A percentile compares a stretch with the other conserved stretches of the same genome.
Evolutionary conservation across 2,329 filamentous ascomycete species (phyloP).

Genomic region (Ceratocystis huliohia): DNA sequence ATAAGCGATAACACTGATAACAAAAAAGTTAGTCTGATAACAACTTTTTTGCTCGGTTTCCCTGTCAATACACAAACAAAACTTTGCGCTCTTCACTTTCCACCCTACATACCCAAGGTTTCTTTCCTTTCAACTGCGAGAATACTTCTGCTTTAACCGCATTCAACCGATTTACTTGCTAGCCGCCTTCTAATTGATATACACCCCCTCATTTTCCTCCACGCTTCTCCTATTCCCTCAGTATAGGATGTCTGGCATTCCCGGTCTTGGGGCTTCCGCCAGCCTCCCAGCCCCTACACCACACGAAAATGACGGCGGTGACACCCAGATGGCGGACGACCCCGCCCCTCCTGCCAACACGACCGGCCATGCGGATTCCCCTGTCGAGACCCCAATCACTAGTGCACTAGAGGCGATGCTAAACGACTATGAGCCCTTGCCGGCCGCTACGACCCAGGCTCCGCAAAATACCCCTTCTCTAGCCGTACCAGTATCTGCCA

Average conservation of each 20-base stretch:
- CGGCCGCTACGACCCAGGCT: background rate
- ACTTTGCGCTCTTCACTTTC: background rate
- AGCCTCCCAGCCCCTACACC: background rate
- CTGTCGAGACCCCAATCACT: constrained; percentile 13
- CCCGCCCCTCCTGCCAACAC: background rate
- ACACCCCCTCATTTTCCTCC: background rate
- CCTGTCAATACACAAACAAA: constrained; percentile 9
- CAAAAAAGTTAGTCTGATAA: constrained; percentile 2
- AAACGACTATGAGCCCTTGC: constrained; percentile 17
- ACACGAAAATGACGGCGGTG: background rate
- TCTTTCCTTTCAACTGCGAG: background rate
- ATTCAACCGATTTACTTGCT: background rate
- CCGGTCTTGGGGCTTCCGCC: constrained; percentile 14
- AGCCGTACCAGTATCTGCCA: background rate
- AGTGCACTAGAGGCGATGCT: constrained; percentile 20
- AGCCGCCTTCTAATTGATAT: background rate
- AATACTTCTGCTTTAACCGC: background rate
- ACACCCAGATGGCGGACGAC: constrained; percentile 17
- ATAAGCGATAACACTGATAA: constrained; percentile 15
- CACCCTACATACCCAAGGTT: background rate
- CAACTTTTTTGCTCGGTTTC: constrained; percentile 19
- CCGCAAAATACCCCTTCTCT: constrained; percentile 4
- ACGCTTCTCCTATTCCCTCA: background rate
- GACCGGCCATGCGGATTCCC: constrained; percentile 7
- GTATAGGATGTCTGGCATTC: constrained; percentile 11